Evolutionary conservation across 768 basidiomycete species (phyloP), one percentile per base, ranked within the genome.

Genomic region (Coprinopsis cinerea): DNA sequence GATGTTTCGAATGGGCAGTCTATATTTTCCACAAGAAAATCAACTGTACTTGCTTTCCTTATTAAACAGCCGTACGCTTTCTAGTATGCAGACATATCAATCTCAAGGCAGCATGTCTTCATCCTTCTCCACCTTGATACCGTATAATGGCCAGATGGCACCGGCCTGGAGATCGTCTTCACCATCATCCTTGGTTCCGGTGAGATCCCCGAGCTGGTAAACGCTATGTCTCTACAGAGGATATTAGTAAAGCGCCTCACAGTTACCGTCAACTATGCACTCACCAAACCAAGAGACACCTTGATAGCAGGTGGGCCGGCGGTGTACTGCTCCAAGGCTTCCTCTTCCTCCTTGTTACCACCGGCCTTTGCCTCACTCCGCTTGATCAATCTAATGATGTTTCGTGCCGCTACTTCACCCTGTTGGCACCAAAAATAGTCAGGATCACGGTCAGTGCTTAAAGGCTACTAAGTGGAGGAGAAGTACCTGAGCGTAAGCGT

Each of bases 201-300:
- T 68, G 13, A 67, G 63, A 18, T 69, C 73, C 14, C 70, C 65
- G 2, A 73, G 65, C 53, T 81, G 73, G 49, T 76, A 78, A 13
- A 75, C 70, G 15, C 67, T 60, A 41, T 68, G 63, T 72, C 70
- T 75, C 48, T 10, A 54, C 27, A 18, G 30, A n/a, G 41, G 13
- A 20, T 1, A n/a, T 17, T 25, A 15, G 9, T 24, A 28, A 26
- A 18, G 48, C 32, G n/a, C 22, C 37, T 40, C 41, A 15, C 17
- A 24, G 13, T 11, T 18, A 7, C 15, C 9, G 15, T 32, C 30
- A 7, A 7, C 15, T 7, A 32, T 32, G 30, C 0, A 67, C 76
- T 55, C 44, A 80, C 78, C 43, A 83, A 54, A 3, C 82, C 82
- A 20, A 85, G 70, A 0, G 82, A 77, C 1, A 85, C 71, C 58